Evolutionary conservation across 2,329 filamentous ascomycete species (phyloP), one percentile per base, ranked within the genome.

Genomic region (Lachnellula arida): DNA sequence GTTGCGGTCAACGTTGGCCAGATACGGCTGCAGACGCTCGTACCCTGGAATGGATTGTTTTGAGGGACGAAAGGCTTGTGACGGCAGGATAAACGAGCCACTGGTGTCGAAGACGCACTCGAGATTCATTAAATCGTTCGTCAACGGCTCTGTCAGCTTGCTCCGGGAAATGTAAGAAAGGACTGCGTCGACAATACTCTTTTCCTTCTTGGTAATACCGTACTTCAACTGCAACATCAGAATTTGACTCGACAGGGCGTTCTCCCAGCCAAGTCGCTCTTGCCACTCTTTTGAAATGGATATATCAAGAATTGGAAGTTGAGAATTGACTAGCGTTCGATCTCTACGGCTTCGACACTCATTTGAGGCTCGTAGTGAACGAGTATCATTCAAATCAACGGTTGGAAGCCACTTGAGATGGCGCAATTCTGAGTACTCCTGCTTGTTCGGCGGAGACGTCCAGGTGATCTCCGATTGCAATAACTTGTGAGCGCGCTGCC

Each of bases 341-440:
- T 67, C 60, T 22, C 37, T 32, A 23, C 32, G 15, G 23, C 58
- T 40, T 3, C 64, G 60, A 40, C 64, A 66, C 54, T 63, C n/a
- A 11, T 17, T 48, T n/a, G 63, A 46, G 6, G 56, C 39, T 43
- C 48, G 49, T 28, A 65, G 34, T 3, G 42, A 46, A 4, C 40
- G 11, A 3, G 1, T 53, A 2, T 57, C 51, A 34, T 55, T 25
- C 1, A 40, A 39, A 25, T 51, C 40, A 23, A n/a, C 40, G 2
- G 59, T 49, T 1, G 63, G 65, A 23, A 65, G 43, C 65, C 65
- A 67, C n/a, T 53, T 52, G 1, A 58, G 46, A 9, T 42, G 34
- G n/a, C 52, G 48, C 4, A 65, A 17, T 11, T 47, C 37, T 25
- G 51, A 53, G 4, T 42, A 7, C 11, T 48, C 39, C 11, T 46